Base-by-base conservation (phyloP, 1,284 basidiomycete genomes). In the Serendipita sp. region DNA sequence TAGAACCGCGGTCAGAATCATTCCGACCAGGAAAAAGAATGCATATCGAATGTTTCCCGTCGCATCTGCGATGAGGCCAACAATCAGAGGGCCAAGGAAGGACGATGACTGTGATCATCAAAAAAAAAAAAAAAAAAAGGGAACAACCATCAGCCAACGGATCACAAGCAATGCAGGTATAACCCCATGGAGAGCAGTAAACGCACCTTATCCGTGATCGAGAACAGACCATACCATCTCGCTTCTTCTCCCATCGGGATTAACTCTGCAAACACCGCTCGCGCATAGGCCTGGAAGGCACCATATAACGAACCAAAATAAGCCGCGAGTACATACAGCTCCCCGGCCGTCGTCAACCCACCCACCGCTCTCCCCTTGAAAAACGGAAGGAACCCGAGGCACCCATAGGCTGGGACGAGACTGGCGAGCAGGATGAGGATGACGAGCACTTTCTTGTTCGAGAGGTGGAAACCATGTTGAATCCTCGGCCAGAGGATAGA, bases 1-100 rank as follows among this genome's bases (percentile, higher is more conserved):
- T 0, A 93, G 93, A 2, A 94, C 74, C 0, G 91, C 87, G 0
- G 82, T 66, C 77, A 88, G 84, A 10, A 96, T 77, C 84, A 95
- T 88, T 58, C 77, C 67, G 1, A 89, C 77, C 22, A 96, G 80
- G 76, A 96, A 92, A 71, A 91, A 83, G 72, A 96, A 96, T 1
- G 86, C 85, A 66, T 88, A 88, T 17, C 92, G 85, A 64, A 95
- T 93, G 71, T 94, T 90, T 1, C 91, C 91, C 0, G 90, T 93
- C 53, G 77, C 72, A 70, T 94, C 91, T 0, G 91, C 83, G 58
- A 96, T 89, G 45, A 92, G 68, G 0, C 91, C 92, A 1, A 96
- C 91, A 26, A 90, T 75, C 2, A 91, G 76, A 1, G 91, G 91
- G 0, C 91, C 91, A n/a, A 95, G 73, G 72, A 94, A 95, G 6